Evolutionary conservation across 371 early-diverging fungal species (phyloP), one percentile per base, ranked within the genome.

Genomic region (Haplosporangium sp.): DNA sequence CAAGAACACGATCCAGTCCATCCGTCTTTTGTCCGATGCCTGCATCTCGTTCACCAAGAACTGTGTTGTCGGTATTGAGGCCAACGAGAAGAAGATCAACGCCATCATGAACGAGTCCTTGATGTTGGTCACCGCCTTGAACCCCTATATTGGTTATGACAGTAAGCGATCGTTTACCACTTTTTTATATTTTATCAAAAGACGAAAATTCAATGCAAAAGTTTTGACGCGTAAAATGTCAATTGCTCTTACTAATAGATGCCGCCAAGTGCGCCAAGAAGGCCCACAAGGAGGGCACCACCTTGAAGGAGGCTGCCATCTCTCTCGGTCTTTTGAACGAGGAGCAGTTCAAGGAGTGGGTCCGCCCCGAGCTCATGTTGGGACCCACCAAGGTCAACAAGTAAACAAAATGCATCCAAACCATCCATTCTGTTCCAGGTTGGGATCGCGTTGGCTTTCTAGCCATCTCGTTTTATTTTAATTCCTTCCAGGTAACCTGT

Each of bases 191-290:
- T 48, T 45, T 12, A 20, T 62, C 55, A 11, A 53, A 18, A 8
- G 38, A 13, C 0, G 40, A 21, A 21, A 29, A 29, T 29, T 29
- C 29, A 29, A 29, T 29, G 29, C 29, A 29, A 29, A 29, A 29
- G 29, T 1, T 29, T 29, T 29, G 4, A 29, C 29, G 29, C 29
- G 29, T 4, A 29, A 29, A 8, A 11, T 36, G 36, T 37, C 40
- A 13, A 9, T 56, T 41, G n/a, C 42, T 56, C 38, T 21, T n/a
- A 4, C n/a, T 45, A 40, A 1, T 64, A 64, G 64, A 96, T 40
- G 98, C 98, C 14, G 97, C 98, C 59, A 89, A 93, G 67, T 90
- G 90, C 23, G 97, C 98, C 60, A 98, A 98, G 89, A 95, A 95
- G 86, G 98, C 98, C 29, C 96, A 96, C 87, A 95, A 95, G 84